Evolutionary conservation across 1,284 basidiomycete species (phyloP).

Genomic region (Ganoderma resinaceum): DNA sequence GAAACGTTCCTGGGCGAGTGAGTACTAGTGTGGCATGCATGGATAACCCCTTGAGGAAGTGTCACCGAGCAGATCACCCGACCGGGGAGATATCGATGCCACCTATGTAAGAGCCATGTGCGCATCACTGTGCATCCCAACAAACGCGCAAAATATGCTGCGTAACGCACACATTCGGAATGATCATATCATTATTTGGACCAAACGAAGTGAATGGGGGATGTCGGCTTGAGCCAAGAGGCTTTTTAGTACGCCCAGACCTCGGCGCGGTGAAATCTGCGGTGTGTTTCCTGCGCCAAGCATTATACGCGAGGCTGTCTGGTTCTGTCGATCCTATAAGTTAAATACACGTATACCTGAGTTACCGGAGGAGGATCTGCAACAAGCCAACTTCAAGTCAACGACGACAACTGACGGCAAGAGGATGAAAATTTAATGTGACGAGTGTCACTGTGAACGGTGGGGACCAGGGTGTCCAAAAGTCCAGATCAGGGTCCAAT

Average conservation of each 20-base stretch:
- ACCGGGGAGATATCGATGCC: neutral
- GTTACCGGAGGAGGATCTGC: neutral
- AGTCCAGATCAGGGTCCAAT: neutral
- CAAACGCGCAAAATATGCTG: neutral
- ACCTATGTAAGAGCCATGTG: too few species aligned
- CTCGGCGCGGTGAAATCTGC: neutral
- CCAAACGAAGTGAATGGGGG: neutral
- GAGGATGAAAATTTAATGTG: neutral
- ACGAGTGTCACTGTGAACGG: neutral
- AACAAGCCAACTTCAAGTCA: too few species aligned
- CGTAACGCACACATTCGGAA: neutral
- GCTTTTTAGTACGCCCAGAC: neutral
- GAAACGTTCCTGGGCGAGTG: neutral
- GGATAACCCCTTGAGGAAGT: neutral
- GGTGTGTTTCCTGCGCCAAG: neutral
- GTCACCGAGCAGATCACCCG: neutral
- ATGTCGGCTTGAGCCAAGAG: neutral
- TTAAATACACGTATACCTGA: neutral
- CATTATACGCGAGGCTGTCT: neutral
- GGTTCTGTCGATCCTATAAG: neutral
- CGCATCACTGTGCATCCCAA: neutral
- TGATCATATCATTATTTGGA: neutral
- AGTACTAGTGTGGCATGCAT: neutral
- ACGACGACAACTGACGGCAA: neutral
- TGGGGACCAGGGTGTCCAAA: too few species aligned